Evolutionary conservation across 495 filamentous ascomycete species (phyloP).

Genomic region (Massariosphaeria phaeospora): DNA sequence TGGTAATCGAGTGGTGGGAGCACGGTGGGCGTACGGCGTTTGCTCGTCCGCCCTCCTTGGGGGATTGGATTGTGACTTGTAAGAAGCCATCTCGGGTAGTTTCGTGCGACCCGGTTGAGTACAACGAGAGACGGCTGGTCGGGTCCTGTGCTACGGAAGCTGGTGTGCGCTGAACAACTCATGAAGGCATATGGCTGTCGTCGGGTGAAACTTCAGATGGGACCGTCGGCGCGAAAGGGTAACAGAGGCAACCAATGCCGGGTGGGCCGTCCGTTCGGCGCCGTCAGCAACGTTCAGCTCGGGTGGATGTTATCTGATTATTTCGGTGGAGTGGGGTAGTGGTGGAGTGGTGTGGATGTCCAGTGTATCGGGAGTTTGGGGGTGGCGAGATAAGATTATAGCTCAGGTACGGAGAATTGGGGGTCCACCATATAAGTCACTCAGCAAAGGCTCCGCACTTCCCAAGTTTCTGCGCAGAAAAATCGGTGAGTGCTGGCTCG

Average conservation of each 20-base stretch:
- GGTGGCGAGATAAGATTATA: conserved; percentile 25
- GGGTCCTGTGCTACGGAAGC: conserved; percentile 24
- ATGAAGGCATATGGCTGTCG: conserved; percentile 31
- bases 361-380: conserved; percentile 26
- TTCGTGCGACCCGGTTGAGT: conserved; percentile 29
- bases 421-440: conserved; percentile 22
- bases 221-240: conserved; percentile 19
- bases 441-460: conserved; percentile 12
- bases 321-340: conserved; percentile 3
- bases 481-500: conserved; percentile 22
- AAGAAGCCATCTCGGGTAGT: conserved; percentile 36
- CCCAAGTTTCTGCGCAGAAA: conserved; percentile 15
- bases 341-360: background rate
- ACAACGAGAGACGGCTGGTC: conserved; percentile 24
- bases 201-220: conserved; percentile 7
- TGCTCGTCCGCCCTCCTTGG: conserved; percentile 25
- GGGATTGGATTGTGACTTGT: conserved; percentile 33
- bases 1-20: conserved; percentile 28
- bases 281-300: conserved; percentile 30
- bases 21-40: conserved; percentile 25
- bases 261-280: conserved; percentile 14
- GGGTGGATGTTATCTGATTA: conserved; percentile 13
- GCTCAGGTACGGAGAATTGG: conserved; percentile 20
- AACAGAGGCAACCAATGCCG: conserved; percentile 17
- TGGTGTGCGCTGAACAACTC: conserved; percentile 31